These are phyloP conservation scores for Syncephalis fuscata DNA, from an alignment of 371 early-diverging fungal genomes.

Conservation along the genomic window DNA sequence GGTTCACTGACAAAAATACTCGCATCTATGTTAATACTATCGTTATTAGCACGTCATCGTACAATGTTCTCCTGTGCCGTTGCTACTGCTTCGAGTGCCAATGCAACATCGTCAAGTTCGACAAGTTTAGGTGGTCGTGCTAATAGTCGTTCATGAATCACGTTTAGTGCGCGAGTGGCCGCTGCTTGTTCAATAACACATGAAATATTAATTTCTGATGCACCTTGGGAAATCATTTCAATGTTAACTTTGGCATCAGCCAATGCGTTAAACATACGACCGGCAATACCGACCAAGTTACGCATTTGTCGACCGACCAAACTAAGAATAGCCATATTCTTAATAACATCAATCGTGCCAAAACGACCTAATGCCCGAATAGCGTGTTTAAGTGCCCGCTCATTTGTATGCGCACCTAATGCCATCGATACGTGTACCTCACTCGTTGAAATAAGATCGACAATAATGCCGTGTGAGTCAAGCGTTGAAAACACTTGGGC, in stretches of 20 bases:
- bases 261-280: slow-evolving; percentile 82
- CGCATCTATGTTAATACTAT: too few relatives aligned
- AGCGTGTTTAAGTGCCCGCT: slow-evolving; percentile 44
- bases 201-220: slow-evolving; percentile 92
- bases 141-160: slow-evolving; percentile 67
- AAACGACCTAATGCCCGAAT: slow-evolving; percentile 45
- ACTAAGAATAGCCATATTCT: slow-evolving; percentile 85
- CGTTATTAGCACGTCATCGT: too few relatives aligned
- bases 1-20: too few relatives aligned
- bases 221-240: slow-evolving; percentile 97
- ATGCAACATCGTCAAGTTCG: too few relatives aligned
- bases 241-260: slow-evolving; percentile 85
- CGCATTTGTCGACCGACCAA: slow-evolving; percentile 93
- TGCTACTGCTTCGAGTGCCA: too few relatives aligned
- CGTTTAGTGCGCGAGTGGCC: slow-evolving; percentile 60
- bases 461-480: slow-evolving; percentile 74
- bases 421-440: slow-evolving; percentile 97
- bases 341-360: slow-evolving; percentile 56
- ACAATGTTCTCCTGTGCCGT: too few relatives aligned
- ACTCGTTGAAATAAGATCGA: slow-evolving; percentile 90
- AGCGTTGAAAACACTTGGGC: slow-evolving; percentile 83
- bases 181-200: slow-evolving; percentile 78
- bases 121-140: not conserved
- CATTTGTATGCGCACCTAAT: slow-evolving; percentile 41
- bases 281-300: slow-evolving; percentile 88